These are phyloP conservation scores for Phyllachora maydis DNA, from an alignment of 2,329 filamentous ascomycete species.

Conservation along the genomic window DNA sequence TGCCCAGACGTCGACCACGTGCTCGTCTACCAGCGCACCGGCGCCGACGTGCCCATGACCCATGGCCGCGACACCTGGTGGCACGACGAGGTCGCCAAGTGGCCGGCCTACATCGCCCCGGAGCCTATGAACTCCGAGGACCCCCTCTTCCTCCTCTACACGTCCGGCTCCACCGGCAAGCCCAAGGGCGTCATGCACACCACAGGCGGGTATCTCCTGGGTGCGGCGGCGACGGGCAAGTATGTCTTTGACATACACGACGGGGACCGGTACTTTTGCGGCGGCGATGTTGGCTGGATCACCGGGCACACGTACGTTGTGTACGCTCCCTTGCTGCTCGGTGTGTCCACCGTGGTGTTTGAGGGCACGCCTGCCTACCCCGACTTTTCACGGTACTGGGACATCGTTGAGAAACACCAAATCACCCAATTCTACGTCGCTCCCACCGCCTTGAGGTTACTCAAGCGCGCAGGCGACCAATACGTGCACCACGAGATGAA, in stretches of 20 bases:
- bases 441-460: slow-evolving; percentile 73
- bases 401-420: slow-evolving; percentile 85
- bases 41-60: slow-evolving; percentile 81
- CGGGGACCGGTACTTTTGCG: slow-evolving; percentile 87
- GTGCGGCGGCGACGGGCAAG: slow-evolving; percentile 84
- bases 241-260: slow-evolving; percentile 98
- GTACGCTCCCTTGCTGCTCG: slow-evolving; percentile 81
- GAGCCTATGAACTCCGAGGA: slow-evolving; percentile 86
- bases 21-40: slow-evolving; percentile 88
- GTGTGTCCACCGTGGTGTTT: slow-evolving; percentile 88
- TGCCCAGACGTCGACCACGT: slow-evolving; percentile 74
- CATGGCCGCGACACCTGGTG: slow-evolving; percentile 85
- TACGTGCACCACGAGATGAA: slow-evolving; percentile 83
- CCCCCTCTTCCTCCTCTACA: slow-evolving; percentile 93
- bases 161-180: slow-evolving; percentile 93
- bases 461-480: slow-evolving; percentile 90
- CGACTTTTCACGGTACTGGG: slow-evolving; percentile 97
- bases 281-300: slow-evolving; percentile 97
- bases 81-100: slow-evolving; percentile 97
- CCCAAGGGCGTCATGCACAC: slow-evolving; percentile 99
- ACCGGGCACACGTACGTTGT: slow-evolving; percentile 98
- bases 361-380: slow-evolving; percentile 96
- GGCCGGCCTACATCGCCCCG: slow-evolving; percentile 77
- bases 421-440: slow-evolving; percentile 98
- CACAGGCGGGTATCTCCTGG: slow-evolving; percentile 84